phyloP scores from a whole-genome alignment of 2,329 filamentous ascomycete species.

The Hirsutella thompsonii region DNA sequence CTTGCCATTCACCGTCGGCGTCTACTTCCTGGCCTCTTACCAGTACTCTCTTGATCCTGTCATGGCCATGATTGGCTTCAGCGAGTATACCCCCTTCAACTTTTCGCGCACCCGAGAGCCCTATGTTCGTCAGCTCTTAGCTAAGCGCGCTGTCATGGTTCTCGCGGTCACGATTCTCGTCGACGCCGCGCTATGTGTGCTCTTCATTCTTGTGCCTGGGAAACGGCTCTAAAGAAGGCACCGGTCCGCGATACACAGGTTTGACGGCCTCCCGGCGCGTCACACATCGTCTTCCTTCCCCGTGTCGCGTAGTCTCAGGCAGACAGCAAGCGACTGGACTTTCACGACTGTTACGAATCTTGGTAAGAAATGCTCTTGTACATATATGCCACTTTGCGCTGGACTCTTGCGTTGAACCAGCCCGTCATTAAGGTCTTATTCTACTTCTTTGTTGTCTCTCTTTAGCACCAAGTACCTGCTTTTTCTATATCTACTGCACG shows the following conservation, averaged over 20 bases:
- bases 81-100: conserved; percentile 93
- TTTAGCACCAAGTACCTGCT: background rate
- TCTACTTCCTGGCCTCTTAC: conserved; percentile 82
- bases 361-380: background rate
- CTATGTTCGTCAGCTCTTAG: conserved; percentile 76
- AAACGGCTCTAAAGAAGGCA: conserved; percentile 50
- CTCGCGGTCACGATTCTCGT: conserved; percentile 62
- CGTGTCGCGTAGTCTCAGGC: conserved; percentile 1
- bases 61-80: conserved; percentile 76
- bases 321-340: conserved; percentile 1
- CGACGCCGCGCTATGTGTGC: conserved; percentile 68
- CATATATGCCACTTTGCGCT: conserved; percentile 1
- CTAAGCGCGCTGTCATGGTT: conserved; percentile 72
- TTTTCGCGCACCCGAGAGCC: conserved; percentile 82
- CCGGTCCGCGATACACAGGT: no score
- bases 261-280: background rate
- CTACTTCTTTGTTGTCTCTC: background rate
- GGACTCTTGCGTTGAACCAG: conserved; percentile 2
- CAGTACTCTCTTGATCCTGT: conserved; percentile 93
- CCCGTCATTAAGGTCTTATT: background rate
- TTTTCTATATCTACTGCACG: background rate
- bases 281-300: conserved; percentile 3
- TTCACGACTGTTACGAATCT: conserved; percentile 5
- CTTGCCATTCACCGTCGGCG: conserved; percentile 79
- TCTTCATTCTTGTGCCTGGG: conserved; percentile 93